phyloP scores from a whole-genome alignment of 1,139 yeast species.

The Blastobotrys buckinghamii region DNA sequence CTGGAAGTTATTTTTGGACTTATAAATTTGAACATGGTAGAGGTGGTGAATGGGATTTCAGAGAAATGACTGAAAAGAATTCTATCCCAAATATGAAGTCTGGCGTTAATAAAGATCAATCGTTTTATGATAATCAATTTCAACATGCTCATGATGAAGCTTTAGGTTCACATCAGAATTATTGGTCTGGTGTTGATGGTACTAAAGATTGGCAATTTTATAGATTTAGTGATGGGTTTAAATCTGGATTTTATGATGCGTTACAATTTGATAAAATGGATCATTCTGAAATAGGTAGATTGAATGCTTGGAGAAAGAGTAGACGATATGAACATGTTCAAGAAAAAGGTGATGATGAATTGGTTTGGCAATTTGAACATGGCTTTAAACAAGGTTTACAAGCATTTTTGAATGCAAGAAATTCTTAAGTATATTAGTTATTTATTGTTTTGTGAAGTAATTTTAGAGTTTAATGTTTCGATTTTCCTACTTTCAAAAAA shows the following conservation, averaged over 20 bases:
- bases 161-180: constrained; percentile 46
- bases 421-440: neutral
- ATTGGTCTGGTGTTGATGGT: constrained; percentile 61
- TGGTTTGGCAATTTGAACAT: constrained; percentile 82
- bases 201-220: constrained; percentile 70
- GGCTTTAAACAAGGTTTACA: constrained; percentile 64
- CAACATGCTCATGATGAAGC: constrained; percentile 39
- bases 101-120: constrained; percentile 35
- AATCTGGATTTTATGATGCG: constrained; percentile 69
- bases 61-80: constrained; percentile 67
- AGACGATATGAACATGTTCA: constrained; percentile 54
- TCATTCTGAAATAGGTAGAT: constrained; percentile 69
- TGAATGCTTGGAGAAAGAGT: constrained; percentile 56
- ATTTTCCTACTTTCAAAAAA: too few species aligned
- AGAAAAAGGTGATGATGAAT: constrained; percentile 49
- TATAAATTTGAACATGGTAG: constrained; percentile 79
- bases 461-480: too few species aligned
- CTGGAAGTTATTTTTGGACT: constrained; percentile 88
- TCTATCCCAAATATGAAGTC: constrained; percentile 41
- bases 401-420: constrained; percentile 19
- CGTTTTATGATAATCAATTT: constrained; percentile 20
- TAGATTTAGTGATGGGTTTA: constrained; percentile 72
- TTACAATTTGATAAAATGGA: constrained; percentile 59
- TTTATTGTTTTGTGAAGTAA: too few species aligned
- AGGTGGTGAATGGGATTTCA: constrained; percentile 96